Percentiles rank a stretch among this genome's conserved stretches.
phyloP scores from a whole-genome alignment of 2,329 filamentous ascomycete species.

The Penicillium brasilianum region DNA sequence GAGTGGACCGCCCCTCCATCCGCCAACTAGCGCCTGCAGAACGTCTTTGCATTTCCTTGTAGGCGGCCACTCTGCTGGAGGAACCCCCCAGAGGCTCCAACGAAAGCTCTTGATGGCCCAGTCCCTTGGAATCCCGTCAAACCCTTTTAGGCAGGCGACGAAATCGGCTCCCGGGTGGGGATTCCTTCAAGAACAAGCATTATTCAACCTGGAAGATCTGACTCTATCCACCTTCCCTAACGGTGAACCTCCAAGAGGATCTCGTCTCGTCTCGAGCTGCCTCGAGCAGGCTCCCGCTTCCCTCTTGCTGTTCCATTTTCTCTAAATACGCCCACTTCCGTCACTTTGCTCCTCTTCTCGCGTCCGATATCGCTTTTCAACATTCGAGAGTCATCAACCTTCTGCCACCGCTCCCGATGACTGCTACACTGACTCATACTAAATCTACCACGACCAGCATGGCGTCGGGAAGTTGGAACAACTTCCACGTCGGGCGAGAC shows the following conservation, averaged over 20 bases:
- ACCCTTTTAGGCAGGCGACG: slow-evolving; percentile 32
- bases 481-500: slow-evolving; percentile 41
- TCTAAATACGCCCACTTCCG: slow-evolving; percentile 4
- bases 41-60: slow-evolving; percentile 12
- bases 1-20: slow-evolving; percentile 18
- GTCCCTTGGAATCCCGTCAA: slow-evolving; percentile 23
- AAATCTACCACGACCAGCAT: slow-evolving; percentile 19
- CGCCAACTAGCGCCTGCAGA: slow-evolving; percentile 20
- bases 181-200: slow-evolving; percentile 27
- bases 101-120: slow-evolving; percentile 11
- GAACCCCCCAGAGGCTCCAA: slow-evolving; percentile 21
- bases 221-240: slow-evolving; percentile 33
- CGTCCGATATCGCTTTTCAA: slow-evolving; percentile 2
- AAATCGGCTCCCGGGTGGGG: slow-evolving; percentile 24
- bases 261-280: slow-evolving; percentile 19
- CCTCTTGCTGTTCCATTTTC: not conserved
- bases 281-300: slow-evolving; percentile 8
- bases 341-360: not conserved
- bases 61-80: not conserved
- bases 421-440: slow-evolving; percentile 18
- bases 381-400: not conserved
- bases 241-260: slow-evolving; percentile 30
- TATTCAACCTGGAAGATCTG: slow-evolving; percentile 22
- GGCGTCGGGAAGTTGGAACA: slow-evolving; percentile 30
- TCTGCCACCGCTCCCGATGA: slow-evolving; percentile 17